These are phyloP conservation scores for Polygonum maritimum DNA, from an alignment of 148 eudicot species.

Conservation along the genomic window DNA sequence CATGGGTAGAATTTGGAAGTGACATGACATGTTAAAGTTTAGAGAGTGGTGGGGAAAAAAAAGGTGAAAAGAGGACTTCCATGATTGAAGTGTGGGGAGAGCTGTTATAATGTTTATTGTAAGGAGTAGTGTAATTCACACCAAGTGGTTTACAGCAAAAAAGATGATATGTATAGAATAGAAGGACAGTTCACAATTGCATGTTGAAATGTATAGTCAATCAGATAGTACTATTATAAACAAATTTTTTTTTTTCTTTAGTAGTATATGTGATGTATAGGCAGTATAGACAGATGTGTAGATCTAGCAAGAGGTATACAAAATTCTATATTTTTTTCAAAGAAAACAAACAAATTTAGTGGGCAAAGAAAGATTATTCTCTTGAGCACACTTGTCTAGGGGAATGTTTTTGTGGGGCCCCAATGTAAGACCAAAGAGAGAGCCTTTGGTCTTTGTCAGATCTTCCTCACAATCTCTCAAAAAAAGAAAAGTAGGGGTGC, in stretches of 20 bases:
- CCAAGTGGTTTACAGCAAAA: constrained; percentile 32
- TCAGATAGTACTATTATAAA: neutral
- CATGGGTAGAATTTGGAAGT: constrained; percentile 3
- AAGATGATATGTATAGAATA: neutral
- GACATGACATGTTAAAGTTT: neutral
- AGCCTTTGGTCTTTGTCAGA: constrained; percentile 35
- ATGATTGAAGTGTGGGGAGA: constrained; percentile 4
- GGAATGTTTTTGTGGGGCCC: constrained; percentile 72
- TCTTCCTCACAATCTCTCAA: constrained; percentile 30
- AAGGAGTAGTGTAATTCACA: constrained; percentile 11
- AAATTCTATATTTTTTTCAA: neutral
- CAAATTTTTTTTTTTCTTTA: neutral
- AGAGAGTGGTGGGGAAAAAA: neutral
- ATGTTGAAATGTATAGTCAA: neutral
- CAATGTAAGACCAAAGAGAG: constrained; percentile 10
- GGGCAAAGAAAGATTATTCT: constrained; percentile 36
- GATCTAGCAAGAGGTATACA: constrained; percentile 19
- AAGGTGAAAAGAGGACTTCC: constrained; percentile 6
- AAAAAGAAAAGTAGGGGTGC: constrained; percentile 8
- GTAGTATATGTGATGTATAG: neutral
- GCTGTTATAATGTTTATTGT: neutral
- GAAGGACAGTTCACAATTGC: neutral
- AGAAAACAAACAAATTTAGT: neutral
- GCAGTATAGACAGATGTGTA: neutral
- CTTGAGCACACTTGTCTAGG: constrained; percentile 49